Percentiles rank a stretch among this genome's conserved stretches.
Evolutionary conservation across 805 yeast species (phyloP).

Genomic region (Scheffersomyces coipomensis): DNA sequence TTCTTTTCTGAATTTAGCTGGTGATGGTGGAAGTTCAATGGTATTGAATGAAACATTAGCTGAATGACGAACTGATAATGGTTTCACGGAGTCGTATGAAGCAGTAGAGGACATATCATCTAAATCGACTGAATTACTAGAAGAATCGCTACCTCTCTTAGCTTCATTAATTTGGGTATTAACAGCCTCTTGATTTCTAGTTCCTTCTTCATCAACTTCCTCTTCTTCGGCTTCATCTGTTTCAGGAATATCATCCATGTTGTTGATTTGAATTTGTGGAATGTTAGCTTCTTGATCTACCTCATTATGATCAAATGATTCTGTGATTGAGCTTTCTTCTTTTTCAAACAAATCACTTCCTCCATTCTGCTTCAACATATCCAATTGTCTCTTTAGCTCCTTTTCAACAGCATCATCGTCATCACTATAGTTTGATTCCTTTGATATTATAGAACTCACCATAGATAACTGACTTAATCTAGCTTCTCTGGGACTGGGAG

Average conservation of each 20-base stretch:
- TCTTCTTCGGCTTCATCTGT: not conserved
- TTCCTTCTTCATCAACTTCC: constrained; percentile 1
- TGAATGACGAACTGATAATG: constrained; percentile 18
- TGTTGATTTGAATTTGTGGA: too few species aligned
- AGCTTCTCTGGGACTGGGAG: not conserved
- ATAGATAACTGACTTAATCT: constrained; percentile 38
- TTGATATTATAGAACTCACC: constrained; percentile 42
- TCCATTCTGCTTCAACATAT: constrained; percentile 26
- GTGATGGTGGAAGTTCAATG: not conserved
- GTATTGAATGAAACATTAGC: not conserved
- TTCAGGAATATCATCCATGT: too few species aligned
- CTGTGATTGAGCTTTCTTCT: too few species aligned
- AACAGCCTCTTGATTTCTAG: too few species aligned
- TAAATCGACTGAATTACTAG: not conserved
- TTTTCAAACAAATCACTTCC: too few species aligned
- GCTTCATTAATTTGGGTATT: too few species aligned
- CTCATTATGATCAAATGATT: too few species aligned
- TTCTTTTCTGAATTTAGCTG: not conserved
- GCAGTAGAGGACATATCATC: constrained; percentile 10
- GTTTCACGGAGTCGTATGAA: constrained; percentile 16
- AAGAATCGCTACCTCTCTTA: not conserved
- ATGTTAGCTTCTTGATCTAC: too few species aligned
- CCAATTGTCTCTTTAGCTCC: constrained; percentile 39
- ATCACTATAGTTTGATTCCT: constrained; percentile 23
- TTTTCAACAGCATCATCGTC: constrained; percentile 34